These are phyloP conservation scores for Phytophthora kernoviae DNA, from an alignment of 352 stramenopile species.

Conservation along the genomic window DNA sequence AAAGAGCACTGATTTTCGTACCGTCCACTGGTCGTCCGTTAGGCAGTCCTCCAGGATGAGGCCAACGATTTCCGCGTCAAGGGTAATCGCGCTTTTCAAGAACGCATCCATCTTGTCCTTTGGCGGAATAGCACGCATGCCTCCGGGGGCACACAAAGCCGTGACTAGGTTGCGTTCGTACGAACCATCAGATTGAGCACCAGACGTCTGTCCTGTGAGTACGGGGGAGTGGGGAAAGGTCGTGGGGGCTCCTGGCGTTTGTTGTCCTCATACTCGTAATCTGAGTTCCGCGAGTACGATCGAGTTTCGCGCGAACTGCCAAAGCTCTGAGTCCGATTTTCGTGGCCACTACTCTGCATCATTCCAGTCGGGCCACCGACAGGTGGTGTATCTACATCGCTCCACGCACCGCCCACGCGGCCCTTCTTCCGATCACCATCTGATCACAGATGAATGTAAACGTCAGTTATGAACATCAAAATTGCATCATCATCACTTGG, in stretches of 20 bases:
- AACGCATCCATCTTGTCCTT: conserved; percentile 95
- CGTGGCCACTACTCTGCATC: conserved; percentile 33
- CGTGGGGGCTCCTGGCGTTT: conserved; percentile 37
- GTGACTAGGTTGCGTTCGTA: conserved; percentile 95
- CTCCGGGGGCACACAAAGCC: conserved; percentile 92
- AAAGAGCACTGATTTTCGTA: conserved; percentile 8
- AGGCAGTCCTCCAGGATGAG: conserved; percentile 94
- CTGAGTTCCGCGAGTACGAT: conserved; percentile 46
- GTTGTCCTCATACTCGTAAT: conserved; percentile 67
- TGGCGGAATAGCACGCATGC: conserved; percentile 94
- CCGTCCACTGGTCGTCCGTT: conserved; percentile 87
- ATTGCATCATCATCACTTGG: no score
- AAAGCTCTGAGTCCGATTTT: conserved; percentile 58
- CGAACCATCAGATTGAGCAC: conserved; percentile 82
- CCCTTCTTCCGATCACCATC: conserved; percentile 86
- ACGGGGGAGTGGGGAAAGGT: conserved; percentile 30
- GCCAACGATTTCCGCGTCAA: conserved; percentile 94
- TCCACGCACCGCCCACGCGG: conserved; percentile 79
- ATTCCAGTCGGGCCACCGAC: conserved; percentile 29
- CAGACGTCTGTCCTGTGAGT: conserved; percentile 64
- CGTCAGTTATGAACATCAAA: conserved; percentile 5
- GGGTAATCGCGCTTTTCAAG: conserved; percentile 86
- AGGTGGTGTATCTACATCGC: conserved; percentile 32
- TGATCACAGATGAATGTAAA: conserved; percentile 13
- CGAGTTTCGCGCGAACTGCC: conserved; percentile 40